Evolutionary conservation across 352 stramenopile species (phyloP).

Genomic region (Globisporangium viniferum): DNA sequence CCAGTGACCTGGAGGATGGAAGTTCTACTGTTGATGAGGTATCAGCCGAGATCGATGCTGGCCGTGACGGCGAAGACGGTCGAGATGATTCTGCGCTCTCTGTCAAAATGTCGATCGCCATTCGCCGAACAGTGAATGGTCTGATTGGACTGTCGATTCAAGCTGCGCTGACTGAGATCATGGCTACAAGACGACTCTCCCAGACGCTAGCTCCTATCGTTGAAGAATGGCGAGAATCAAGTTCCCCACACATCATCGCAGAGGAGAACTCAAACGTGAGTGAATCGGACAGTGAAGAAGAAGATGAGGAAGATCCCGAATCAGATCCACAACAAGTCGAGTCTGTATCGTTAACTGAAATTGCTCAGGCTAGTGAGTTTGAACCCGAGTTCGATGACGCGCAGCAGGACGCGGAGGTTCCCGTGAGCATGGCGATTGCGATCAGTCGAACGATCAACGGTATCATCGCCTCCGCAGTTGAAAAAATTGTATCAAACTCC

Average conservation of each 20-base stretch:
- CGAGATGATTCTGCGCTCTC: conserved; percentile 18
- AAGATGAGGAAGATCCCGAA: not conserved
- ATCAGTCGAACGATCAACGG: conserved; percentile 30
- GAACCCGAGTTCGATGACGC: not conserved
- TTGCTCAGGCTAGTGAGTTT: not conserved
- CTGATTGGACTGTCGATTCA: conserved; percentile 48
- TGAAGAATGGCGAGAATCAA: conserved; percentile 15
- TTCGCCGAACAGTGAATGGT: conserved; percentile 32
- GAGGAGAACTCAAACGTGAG: conserved; percentile 3
- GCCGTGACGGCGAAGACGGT: too few relatives aligned
- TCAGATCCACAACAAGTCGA: not conserved
- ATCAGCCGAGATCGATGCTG: not conserved
- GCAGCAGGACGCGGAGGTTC: conserved; percentile 17
- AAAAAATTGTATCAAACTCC: conserved; percentile 22
- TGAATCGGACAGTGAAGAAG: not conserved
- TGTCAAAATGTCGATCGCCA: conserved; percentile 38
- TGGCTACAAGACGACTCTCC: conserved; percentile 21
- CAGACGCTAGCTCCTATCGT: conserved; percentile 18
- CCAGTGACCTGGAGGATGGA: not conserved
- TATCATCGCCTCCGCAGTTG: conserved; percentile 28
- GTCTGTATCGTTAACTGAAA: not conserved
- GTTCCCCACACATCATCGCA: not conserved
- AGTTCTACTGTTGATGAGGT: not conserved
- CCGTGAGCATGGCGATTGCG: conserved; percentile 24
- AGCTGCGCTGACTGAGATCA: conserved; percentile 28